A percentile compares a stretch with the other conserved stretches of the same genome.
Evolutionary conservation across 805 yeast species (phyloP).

Genomic region (Zygosaccharomyces gambellarensis): DNA sequence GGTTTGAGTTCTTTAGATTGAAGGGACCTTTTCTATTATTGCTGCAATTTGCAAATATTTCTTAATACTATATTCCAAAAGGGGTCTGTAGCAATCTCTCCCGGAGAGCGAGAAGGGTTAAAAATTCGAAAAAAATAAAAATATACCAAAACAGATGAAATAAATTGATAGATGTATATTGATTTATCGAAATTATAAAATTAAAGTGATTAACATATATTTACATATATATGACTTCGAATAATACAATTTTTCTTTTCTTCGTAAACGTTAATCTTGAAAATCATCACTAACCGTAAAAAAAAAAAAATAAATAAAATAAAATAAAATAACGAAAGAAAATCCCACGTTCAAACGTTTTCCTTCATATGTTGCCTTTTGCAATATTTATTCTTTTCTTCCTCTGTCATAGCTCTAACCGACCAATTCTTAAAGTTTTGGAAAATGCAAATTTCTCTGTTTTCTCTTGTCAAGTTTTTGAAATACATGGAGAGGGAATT

Average conservation of each 20-base stretch:
- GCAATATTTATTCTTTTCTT: conserved; percentile 31
- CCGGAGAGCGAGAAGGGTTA: background rate
- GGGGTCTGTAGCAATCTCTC: background rate
- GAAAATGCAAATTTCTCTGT: conserved; percentile 32
- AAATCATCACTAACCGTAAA: conserved; percentile 3
- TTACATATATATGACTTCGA: too few relatives aligned
- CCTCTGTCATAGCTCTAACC: conserved; percentile 29
- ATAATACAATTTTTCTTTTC: background rate
- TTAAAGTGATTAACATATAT: background rate
- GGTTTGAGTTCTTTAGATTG: background rate
- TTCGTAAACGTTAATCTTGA: conserved; percentile 1
- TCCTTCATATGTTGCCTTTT: conserved; percentile 25
- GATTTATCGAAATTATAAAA: background rate
- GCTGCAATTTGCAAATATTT: background rate
- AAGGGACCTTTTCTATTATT: background rate
- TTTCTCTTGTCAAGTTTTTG: conserved; percentile 29
- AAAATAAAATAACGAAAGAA: background rate
- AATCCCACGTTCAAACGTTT: background rate
- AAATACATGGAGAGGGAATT: conserved; percentile 34
- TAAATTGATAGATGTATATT: background rate
- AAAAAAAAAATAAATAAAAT: background rate
- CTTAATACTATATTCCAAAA: background rate
- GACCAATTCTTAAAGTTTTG: conserved; percentile 32
- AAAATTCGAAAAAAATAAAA: background rate
- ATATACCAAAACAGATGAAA: background rate